Evolutionary conservation across 192 early-diverging fungal species (phyloP).

Genomic region (Rhizophagus prolifer): DNA sequence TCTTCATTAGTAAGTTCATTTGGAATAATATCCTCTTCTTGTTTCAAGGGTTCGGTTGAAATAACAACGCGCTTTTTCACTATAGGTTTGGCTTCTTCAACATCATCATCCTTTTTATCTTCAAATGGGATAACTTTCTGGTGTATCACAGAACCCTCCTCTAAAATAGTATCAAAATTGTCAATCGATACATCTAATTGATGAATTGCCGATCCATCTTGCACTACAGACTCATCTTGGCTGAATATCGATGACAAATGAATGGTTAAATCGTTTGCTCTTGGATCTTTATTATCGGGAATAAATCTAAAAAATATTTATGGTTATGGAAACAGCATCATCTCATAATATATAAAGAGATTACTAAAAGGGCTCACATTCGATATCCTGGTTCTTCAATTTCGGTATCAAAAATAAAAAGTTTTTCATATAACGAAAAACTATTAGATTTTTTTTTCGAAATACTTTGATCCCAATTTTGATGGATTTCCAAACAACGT

Average conservation of each 20-base stretch:
- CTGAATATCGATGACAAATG: not conserved
- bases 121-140: not conserved
- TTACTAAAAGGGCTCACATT: not conserved
- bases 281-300: not conserved
- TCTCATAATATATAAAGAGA: not conserved
- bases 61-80: not conserved
- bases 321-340: not conserved
- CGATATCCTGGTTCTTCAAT: not conserved
- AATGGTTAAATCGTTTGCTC: not conserved
- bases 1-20: not conserved
- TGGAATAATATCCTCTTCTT: not conserved
- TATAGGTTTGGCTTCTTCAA: not conserved
- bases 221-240: not conserved
- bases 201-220: not conserved
- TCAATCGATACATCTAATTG: not conserved
- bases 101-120: not conserved
- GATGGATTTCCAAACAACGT: not conserved
- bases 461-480: not conserved
- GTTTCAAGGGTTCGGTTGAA: not conserved
- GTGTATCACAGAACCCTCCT: not conserved
- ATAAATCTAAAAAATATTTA: not conserved
- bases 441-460: not conserved
- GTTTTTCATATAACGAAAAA: not conserved
- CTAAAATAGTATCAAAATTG: not conserved
- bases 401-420: not conserved